Conservation (phyloP, 306 rosid species). For the Glycine soja region DNA sequence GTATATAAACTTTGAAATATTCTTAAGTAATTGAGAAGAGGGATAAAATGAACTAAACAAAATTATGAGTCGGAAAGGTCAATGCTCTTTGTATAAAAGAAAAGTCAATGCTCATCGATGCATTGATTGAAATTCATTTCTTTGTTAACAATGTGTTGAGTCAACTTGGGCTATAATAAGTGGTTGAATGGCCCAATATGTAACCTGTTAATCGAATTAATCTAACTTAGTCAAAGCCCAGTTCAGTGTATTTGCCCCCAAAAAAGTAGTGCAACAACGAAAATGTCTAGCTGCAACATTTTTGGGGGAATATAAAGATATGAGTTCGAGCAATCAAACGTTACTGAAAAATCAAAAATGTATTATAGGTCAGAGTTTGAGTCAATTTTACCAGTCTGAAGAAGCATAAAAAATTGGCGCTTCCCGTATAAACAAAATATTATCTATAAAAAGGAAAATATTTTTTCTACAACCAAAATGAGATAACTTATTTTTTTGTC, state of each 20-base stretch:
- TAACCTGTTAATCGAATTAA: neutral
- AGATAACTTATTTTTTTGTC: neutral
- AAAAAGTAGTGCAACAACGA: neutral
- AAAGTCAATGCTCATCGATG: neutral
- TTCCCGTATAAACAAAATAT: too few species aligned
- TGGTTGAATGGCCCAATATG: neutral
- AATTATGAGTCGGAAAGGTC: neutral
- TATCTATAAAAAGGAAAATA: neutral
- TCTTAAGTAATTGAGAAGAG: neutral
- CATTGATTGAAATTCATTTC: neutral
- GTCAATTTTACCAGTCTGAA: neutral
- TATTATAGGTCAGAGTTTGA: neutral
- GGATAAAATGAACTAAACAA: neutral
- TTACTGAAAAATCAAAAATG: neutral
- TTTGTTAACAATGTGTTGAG: neutral
- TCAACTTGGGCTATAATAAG: neutral
- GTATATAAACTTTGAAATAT: neutral
- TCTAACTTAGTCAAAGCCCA: neutral
- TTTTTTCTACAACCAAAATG: neutral
- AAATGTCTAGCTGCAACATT: neutral
- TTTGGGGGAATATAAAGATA: neutral
- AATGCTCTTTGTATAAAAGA: neutral
- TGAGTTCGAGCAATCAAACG: neutral
- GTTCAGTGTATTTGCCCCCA: neutral
- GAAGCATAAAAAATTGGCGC: too few species aligned